Evolutionary conservation across 2,329 filamentous ascomycete genomes (phyloP).

Genomic region (Venturiaceae sp.): DNA sequence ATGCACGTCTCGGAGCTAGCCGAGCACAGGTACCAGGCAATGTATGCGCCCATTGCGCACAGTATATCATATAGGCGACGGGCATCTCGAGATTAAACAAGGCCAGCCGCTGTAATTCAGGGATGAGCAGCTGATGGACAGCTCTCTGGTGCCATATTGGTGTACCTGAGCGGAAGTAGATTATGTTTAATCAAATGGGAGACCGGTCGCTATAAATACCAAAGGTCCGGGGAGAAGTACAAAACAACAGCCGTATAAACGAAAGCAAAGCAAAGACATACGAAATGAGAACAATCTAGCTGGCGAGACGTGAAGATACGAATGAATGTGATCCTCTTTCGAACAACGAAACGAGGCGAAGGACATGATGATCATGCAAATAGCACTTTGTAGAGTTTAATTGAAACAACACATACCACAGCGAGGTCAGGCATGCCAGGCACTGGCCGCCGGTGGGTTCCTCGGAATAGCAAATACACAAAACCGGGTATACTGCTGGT

Average conservation of each 20-base stretch:
- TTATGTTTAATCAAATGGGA: not conserved
- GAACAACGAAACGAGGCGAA: not conserved
- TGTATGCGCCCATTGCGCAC: not conserved
- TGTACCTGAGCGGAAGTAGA: not conserved
- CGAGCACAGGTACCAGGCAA: not conserved
- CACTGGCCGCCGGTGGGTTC: not conserved
- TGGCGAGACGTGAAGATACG: not conserved
- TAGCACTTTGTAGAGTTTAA: not conserved
- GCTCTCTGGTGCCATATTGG: not conserved
- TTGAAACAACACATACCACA: not conserved
- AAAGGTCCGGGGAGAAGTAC: not conserved
- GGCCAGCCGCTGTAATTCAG: not conserved
- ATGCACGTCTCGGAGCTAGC: not conserved
- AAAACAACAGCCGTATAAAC: not conserved
- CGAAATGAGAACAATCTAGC: not conserved
- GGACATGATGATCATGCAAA: not conserved
- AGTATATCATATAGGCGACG: not conserved
- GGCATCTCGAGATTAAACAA: not conserved
- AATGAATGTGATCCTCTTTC: not conserved
- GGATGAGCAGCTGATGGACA: not conserved
- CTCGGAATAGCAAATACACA: not conserved
- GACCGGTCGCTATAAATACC: not conserved
- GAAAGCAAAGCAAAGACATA: not conserved
- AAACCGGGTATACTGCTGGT: too few relatives aligned
- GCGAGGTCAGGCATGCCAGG: not conserved